Conservation (phyloP, 371 early-diverging fungal genomes). For the Mortierella sp. region DNA sequence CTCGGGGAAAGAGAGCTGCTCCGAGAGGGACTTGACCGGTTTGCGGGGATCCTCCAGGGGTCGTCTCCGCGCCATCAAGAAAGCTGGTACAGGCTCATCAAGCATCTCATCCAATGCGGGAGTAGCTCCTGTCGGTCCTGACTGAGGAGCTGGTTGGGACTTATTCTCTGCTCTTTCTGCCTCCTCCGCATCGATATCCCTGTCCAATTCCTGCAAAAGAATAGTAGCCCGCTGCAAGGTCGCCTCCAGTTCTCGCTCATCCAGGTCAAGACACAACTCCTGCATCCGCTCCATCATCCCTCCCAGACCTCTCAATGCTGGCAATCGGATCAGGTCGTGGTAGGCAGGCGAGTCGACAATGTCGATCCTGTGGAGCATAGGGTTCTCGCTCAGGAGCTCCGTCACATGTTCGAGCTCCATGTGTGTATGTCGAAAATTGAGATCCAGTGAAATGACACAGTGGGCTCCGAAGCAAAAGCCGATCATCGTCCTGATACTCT, state of each 20-base stretch:
- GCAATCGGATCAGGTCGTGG: constrained; percentile 47
- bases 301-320: constrained; percentile 37
- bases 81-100: not conserved
- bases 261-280: constrained; percentile 27
- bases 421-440: constrained; percentile 50
- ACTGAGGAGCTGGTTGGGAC: not conserved
- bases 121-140: not conserved
- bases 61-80: not conserved
- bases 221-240: constrained; percentile 11
- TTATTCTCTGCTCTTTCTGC: not conserved
- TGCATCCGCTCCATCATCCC: constrained; percentile 37
- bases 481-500: constrained; percentile 49
- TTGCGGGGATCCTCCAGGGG: constrained; percentile 7
- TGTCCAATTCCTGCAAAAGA: constrained; percentile 17
- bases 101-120: not conserved
- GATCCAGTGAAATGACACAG: constrained; percentile 43
- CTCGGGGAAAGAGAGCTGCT: constrained; percentile 19
- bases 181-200: constrained; percentile 22
- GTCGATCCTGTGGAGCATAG: constrained; percentile 38
- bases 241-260: constrained; percentile 21
- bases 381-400: constrained; percentile 46
- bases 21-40: constrained; percentile 31
- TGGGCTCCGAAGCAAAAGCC: constrained; percentile 51
- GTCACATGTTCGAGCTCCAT: constrained; percentile 54
- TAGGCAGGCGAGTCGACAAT: constrained; percentile 52